Evolutionary conservation across 495 filamentous ascomycete species (phyloP), one percentile per base, ranked within the genome.

Genomic region (Staphylotrichum longicolle): DNA sequence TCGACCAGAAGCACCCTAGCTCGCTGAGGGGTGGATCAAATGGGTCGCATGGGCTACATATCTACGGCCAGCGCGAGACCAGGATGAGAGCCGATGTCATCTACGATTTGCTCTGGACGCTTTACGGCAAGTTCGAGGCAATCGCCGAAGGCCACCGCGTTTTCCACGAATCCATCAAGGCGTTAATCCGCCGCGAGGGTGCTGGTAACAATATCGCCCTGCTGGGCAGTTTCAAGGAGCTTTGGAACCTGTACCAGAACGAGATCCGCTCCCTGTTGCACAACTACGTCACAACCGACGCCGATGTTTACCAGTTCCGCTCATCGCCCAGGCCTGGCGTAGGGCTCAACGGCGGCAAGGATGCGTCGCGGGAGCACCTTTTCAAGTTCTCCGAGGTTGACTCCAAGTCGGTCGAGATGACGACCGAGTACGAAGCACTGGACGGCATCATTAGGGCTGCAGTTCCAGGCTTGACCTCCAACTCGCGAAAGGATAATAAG

Each of bases 61-160:
- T 86, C 50, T 81, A 88, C 54, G 86, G 84, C 14, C 83, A 81
- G 20, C 80, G 86, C 32, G 83, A 88, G 53, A 88, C 86, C 15
- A 86, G 88, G 57, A 84, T 88, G 68, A 83, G 89, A 7, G 89
- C 87, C 15, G 87, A 88, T 67, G 88, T 96, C 27, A 85, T 99
- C 40, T 86, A 91, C 56, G 94, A 99, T 67, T 84, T 96, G 40
- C 78, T 99, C 7, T 92, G 85, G 85, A 93, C 92, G 2, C 75
- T 99, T 0, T 99, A 96, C 74, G 91, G 93, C 14, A 96, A 96
- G 65, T 96, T 99, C 67, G 94, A 97, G 70, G 86, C 95, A 14
- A 96, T 99, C 63, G 91, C 91, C 12, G 94, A 99, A 73, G 88
- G 94, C 12, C 95, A 99, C 68, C 88, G 94, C 52, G 90, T 96